phyloP scores from a whole-genome alignment of 495 filamentous ascomycete genomes.

The Talaromyces ruber region DNA sequence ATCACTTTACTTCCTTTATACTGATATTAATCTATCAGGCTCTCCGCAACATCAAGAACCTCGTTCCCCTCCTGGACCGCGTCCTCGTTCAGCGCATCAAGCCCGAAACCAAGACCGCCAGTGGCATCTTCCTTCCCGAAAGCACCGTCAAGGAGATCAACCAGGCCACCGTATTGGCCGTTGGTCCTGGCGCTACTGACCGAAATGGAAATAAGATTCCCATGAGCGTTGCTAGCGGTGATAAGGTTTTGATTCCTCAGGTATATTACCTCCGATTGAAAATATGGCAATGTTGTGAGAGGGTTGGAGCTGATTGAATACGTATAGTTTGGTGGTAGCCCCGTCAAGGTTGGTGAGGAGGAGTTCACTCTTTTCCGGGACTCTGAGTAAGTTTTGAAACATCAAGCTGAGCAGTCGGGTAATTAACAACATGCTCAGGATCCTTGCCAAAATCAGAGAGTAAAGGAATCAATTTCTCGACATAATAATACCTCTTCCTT shows the following conservation, averaged over 20 bases:
- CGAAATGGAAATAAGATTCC: slow-evolving; percentile 79
- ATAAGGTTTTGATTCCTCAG: slow-evolving; percentile 95
- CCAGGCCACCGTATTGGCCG: slow-evolving; percentile 91
- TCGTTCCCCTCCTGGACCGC: slow-evolving; percentile 95
- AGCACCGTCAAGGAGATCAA: slow-evolving; percentile 95
- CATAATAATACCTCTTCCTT: background rate
- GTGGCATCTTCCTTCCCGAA: slow-evolving; percentile 96
- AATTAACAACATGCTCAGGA: slow-evolving; percentile 29
- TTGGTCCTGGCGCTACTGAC: slow-evolving; percentile 80
- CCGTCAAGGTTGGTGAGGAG: slow-evolving; percentile 94
- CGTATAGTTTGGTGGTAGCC: slow-evolving; percentile 80
- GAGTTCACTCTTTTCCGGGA: slow-evolving; percentile 95
- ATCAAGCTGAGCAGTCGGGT: no score
- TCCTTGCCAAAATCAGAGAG: slow-evolving; percentile 87
- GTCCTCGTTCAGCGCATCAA: slow-evolving; percentile 98
- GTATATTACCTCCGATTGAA: slow-evolving; percentile 40
- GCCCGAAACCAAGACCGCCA: slow-evolving; percentile 90
- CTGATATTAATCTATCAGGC: slow-evolving; percentile 22
- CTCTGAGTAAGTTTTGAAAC: slow-evolving; percentile 65
- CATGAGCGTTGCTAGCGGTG: slow-evolving; percentile 72
- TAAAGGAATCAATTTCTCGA: slow-evolving; percentile 29
- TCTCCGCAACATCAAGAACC: slow-evolving; percentile 91
- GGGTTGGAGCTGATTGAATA: slow-evolving; percentile 18
- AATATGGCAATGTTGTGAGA: background rate
- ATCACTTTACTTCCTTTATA: background rate